These are phyloP conservation scores for Clarireedia hainanense DNA, from an alignment of 2,329 filamentous ascomycete genomes.

Conservation along the genomic window DNA sequence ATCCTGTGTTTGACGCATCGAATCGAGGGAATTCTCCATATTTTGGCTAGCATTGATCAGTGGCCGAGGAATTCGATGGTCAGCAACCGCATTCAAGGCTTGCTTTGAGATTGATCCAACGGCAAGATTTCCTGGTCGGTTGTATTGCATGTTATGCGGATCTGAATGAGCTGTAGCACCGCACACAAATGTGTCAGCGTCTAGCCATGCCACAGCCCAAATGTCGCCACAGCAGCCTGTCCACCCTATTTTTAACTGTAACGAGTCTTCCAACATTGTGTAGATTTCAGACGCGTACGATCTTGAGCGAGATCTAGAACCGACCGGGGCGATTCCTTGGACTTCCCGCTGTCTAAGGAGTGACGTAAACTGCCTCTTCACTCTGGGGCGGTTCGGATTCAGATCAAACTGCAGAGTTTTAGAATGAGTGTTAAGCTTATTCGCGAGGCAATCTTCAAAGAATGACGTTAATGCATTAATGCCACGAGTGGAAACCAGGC, in stretches of 20 bases:
- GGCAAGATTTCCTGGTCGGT: constrained; percentile 54
- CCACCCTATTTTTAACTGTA: constrained; percentile 46
- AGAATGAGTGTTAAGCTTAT: constrained; percentile 1
- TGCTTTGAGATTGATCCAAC: constrained; percentile 42
- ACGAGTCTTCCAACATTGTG: constrained; percentile 38
- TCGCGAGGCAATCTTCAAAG: constrained; percentile 14
- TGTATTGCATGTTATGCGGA: constrained; percentile 56
- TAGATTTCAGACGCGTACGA: constrained; percentile 18
- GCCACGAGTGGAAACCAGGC: constrained; percentile 49
- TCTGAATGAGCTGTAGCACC: constrained; percentile 57
- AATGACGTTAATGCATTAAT: constrained; percentile 14
- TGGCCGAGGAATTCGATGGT: constrained; percentile 50
- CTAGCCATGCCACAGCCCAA: constrained; percentile 49
- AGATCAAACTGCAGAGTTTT: constrained; percentile 2
- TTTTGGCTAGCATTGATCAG: constrained; percentile 34
- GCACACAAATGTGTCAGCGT: constrained; percentile 45
- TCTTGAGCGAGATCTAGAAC: constrained; percentile 12
- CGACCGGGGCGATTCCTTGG: constrained; percentile 15
- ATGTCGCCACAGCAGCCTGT: constrained; percentile 56
- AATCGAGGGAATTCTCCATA: constrained; percentile 46
- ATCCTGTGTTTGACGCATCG: constrained; percentile 51
- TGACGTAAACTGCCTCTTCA: constrained; percentile 6
- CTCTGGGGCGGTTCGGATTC: background rate
- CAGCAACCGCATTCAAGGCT: constrained; percentile 42
- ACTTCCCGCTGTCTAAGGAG: constrained; percentile 23